Base-by-base conservation (phyloP, 1,284 basidiomycete genomes). In the Cryptococcus hybrid region DNA sequence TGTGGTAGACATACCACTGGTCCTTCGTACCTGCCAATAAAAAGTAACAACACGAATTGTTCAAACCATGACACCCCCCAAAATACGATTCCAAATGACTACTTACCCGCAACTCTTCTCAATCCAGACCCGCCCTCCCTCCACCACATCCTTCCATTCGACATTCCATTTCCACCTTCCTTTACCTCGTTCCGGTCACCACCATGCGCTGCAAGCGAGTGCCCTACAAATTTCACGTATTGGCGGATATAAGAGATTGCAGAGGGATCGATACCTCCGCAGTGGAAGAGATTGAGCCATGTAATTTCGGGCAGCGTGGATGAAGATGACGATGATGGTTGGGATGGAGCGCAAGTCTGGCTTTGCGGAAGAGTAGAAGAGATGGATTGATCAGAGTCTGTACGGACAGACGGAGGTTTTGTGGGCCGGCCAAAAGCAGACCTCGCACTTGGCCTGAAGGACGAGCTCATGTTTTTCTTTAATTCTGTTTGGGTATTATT, bases 241-340 rank as follows among this genome's bases (percentile, higher is more conserved):
- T 53, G 58, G 36, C 58, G 52, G 5, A 75, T 52, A 0, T 51
- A 24, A 0, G 51, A 47, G 7, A 66, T 42, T 0, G 64, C 44
- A 7, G 64, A 64, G 24, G 61, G 48, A 37, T 66, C 59, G 18
- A 70, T 58, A 9, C 44, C n/a, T 39, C 65, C 65, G 55, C 74
- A 76, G 38, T 66, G 56, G 57, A 74, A 71, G 24, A 73, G 30
- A 51, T 64, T 66, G 30, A 76, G 57, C 70, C 71, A 76, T 1
- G 43, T 60, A 53, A 76, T 63, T 11, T 40, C 35, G 11, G 61
- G 57, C n/a, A 59, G 58, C 3, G 39, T 51, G 42, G 47, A 35
- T 51, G 50, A 37, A 42, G 40, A 42, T 42, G 47, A 30, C 47
- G 24, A 7, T 36, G 45, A 42, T 15, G 44, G 30, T 45, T 35